Percentiles rank a stretch among this genome's conserved stretches.
Conservation (phyloP, 2,329 filamentous ascomycete species). For the Aspergillus aculeatinus region DNA sequence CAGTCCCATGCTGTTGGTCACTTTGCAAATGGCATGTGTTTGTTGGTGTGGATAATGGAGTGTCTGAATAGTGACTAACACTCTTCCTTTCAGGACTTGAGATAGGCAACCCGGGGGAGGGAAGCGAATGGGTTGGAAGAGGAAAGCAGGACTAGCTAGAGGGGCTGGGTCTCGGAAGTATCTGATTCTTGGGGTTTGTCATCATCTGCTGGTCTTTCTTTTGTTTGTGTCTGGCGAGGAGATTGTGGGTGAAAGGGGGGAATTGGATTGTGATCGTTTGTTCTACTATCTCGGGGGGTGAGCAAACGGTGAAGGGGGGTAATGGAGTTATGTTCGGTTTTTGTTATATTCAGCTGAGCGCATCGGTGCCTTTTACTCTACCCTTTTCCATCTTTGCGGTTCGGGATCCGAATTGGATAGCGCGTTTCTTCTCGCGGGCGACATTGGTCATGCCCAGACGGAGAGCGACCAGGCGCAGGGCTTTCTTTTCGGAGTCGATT, state of each 20-base stretch:
- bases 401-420: slow-evolving; percentile 79
- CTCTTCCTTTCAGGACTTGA: not conserved
- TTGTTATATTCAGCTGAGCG: slow-evolving; percentile 35
- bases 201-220: slow-evolving; percentile 35
- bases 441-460: slow-evolving; percentile 69
- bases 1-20: slow-evolving; percentile 9
- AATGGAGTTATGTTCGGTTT: not conserved
- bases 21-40: not conserved
- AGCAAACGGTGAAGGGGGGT: not conserved
- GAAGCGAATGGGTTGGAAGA: slow-evolving; percentile 4
- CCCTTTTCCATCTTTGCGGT: slow-evolving; percentile 76
- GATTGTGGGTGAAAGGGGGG: not conserved
- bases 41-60: slow-evolving; percentile 1
- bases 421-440: slow-evolving; percentile 87
- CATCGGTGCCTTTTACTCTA: slow-evolving; percentile 66
- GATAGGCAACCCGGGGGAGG: not conserved
- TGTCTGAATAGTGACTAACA: not conserved
- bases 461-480: slow-evolving; percentile 74
- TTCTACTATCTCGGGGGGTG: not conserved
- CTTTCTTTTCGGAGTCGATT: slow-evolving; percentile 77
- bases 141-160: not conserved
- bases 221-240: not conserved
- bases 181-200: slow-evolving; percentile 41
- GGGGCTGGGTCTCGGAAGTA: slow-evolving; percentile 40
- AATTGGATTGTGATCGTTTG: not conserved